Percentiles rank a stretch among this genome's conserved stretches.
These are phyloP conservation scores for Eudorina sp. DNA, from an alignment of 139 green algal genomes.

Conservation along the genomic window DNA sequence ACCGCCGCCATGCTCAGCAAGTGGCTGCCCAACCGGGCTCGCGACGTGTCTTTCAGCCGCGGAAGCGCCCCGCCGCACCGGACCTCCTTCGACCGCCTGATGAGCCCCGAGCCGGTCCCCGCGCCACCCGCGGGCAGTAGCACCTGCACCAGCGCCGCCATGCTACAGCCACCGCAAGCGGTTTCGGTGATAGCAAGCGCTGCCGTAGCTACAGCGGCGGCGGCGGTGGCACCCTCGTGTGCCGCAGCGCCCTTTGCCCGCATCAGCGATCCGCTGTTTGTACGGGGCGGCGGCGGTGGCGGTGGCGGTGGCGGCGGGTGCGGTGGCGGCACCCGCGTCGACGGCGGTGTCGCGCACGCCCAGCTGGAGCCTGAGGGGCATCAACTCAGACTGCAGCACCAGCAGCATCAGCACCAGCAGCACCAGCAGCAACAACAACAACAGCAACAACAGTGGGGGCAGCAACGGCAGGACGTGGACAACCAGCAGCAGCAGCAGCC, in stretches of 20 bases:
- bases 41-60: slow-evolving; percentile 12
- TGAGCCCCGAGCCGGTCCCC: neutral
- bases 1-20: slow-evolving; percentile 59
- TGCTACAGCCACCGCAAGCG: neutral
- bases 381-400: too few relatives aligned
- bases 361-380: too few relatives aligned
- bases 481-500: too few relatives aligned
- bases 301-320: too few relatives aligned
- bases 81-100: neutral
- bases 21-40: slow-evolving; percentile 43
- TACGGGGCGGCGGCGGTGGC: too few relatives aligned
- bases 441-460: too few relatives aligned
- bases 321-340: too few relatives aligned
- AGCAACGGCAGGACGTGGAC: too few relatives aligned
- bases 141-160: neutral
- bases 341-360: too few relatives aligned
- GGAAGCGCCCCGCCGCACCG: neutral
- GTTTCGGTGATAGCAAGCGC: neutral
- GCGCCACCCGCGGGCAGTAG: neutral
- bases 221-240: neutral
- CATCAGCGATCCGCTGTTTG: slow-evolving; percentile 28
- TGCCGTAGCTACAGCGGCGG: neutral
- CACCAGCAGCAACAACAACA: neutral
- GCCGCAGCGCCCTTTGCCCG: neutral
- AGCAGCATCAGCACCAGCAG: neutral